Percentiles rank a stretch among this genome's conserved stretches.
Conservation (phyloP, 768 basidiomycete species). For the Mycena vitilis region DNA sequence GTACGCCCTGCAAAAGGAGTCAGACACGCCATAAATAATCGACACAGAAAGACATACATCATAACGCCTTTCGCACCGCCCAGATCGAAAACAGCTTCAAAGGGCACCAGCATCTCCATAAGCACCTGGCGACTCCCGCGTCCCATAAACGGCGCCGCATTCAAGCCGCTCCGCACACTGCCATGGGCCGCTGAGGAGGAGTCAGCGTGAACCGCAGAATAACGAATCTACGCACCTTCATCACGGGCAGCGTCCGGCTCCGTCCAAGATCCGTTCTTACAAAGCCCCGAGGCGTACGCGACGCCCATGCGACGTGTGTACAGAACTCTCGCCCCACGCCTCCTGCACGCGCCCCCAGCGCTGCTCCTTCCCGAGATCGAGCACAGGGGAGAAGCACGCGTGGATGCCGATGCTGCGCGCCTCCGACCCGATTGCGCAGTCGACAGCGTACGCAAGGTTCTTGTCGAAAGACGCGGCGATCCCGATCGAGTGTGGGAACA, state of each 20-base stretch:
- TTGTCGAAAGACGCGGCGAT: conserved; percentile 40
- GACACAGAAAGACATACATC: conserved; percentile 32
- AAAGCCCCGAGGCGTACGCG: conserved; percentile 38
- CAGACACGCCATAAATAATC: neutral
- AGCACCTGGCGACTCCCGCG: conserved; percentile 39
- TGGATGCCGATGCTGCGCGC: conserved; percentile 42
- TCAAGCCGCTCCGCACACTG: conserved; percentile 37
- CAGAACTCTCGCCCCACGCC: conserved; percentile 43
- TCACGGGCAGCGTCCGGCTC: conserved; percentile 42
- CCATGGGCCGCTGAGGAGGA: conserved; percentile 39
- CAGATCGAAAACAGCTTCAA: conserved; percentile 40
- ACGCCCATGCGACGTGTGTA: conserved; percentile 43
- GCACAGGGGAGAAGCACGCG: conserved; percentile 41
- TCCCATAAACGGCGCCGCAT: conserved; percentile 39
- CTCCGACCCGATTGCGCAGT: no score
- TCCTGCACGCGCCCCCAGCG: conserved; percentile 42
- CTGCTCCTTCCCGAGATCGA: conserved; percentile 44
- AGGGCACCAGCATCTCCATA: conserved; percentile 42
- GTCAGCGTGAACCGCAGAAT: neutral
- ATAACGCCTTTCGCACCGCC: conserved; percentile 41
- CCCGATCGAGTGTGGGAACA: conserved; percentile 41
- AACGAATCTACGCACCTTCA: conserved; percentile 34
- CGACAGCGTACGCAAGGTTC: conserved; percentile 36
- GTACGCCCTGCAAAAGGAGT: conserved; percentile 36
- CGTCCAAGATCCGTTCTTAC: conserved; percentile 40